A percentile compares a stretch with the other conserved stretches of the same genome.
These are phyloP conservation scores for Hericium coralloides DNA, from an alignment of 768 basidiomycete species.

Conservation along the genomic window DNA sequence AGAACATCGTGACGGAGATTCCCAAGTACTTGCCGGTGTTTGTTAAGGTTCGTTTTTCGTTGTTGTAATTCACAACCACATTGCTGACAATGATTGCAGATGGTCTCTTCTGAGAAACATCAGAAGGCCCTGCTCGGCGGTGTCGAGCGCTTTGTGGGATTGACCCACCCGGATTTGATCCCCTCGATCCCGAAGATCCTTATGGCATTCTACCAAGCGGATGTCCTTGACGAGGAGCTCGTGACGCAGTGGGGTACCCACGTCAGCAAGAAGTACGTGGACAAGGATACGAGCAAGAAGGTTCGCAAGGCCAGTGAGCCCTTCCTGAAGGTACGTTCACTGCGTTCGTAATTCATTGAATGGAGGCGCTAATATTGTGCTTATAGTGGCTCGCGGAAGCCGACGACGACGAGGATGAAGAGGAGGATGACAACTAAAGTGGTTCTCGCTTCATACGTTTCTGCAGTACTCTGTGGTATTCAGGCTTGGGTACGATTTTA, in stretches of 20 bases:
- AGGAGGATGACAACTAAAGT: neutral
- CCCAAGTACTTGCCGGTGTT: conserved; percentile 59
- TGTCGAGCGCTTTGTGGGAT: conserved; percentile 77
- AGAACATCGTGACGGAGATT: conserved; percentile 58
- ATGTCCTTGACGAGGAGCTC: conserved; percentile 88
- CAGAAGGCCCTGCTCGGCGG: conserved; percentile 93
- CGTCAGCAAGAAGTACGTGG: conserved; percentile 93
- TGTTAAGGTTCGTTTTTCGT: conserved; percentile 49
- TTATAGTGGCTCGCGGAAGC: conserved; percentile 57
- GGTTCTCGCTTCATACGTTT: neutral
- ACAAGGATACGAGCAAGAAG: conserved; percentile 91
- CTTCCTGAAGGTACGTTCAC: conserved; percentile 69
- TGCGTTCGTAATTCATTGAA: too few relatives aligned
- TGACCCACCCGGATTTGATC: conserved; percentile 63
- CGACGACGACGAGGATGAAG: conserved; percentile 73
- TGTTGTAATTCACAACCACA: neutral
- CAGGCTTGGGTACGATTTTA: too few relatives aligned
- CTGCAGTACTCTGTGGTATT: neutral
- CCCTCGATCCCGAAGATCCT: conserved; percentile 79
- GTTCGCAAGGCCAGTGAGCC: conserved; percentile 94
- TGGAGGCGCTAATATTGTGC: too few relatives aligned
- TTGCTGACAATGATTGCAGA: conserved; percentile 31
- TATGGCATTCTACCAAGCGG: conserved; percentile 89
- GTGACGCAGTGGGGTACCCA: conserved; percentile 92
- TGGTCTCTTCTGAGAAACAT: conserved; percentile 89